A percentile compares a stretch with the other conserved stretches of the same genome.
Evolutionary conservation across 768 basidiomycete species (phyloP).

Genomic region (Termitomyces sp.): DNA sequence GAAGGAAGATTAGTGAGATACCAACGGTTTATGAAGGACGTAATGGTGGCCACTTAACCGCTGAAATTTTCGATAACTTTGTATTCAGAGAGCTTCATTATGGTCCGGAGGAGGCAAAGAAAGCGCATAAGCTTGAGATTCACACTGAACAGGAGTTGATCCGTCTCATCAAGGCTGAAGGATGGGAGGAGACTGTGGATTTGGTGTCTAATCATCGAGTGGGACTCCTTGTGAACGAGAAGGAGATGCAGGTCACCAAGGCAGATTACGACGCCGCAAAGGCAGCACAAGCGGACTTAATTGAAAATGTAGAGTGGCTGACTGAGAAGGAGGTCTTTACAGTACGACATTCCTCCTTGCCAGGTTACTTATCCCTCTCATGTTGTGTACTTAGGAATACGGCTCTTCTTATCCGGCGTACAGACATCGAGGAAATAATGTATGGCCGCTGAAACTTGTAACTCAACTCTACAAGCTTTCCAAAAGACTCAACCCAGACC

Average conservation of each 20-base stretch:
- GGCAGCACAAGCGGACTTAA: constrained; percentile 43
- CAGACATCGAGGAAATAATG: constrained; percentile 49
- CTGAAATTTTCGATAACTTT: constrained; percentile 44
- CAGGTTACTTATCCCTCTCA: background rate
- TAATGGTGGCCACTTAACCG: constrained; percentile 74
- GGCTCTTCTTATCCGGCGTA: constrained; percentile 49
- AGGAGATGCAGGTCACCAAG: constrained; percentile 31
- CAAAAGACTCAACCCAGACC: constrained; percentile 19
- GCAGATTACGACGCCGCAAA: constrained; percentile 49
- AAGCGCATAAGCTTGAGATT: constrained; percentile 49
- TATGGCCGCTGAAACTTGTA: constrained; percentile 83
- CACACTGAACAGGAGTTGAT: constrained; percentile 47
- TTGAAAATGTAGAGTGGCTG: constrained; percentile 38
- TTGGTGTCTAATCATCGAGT: constrained; percentile 54
- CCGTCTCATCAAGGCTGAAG: constrained; percentile 37
- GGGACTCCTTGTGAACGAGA: constrained; percentile 39
- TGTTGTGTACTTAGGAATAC: constrained; percentile 23
- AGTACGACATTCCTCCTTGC: constrained; percentile 26
- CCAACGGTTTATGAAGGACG: constrained; percentile 38
- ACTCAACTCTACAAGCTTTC: constrained; percentile 53
- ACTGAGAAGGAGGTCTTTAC: constrained; percentile 37
- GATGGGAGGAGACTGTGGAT: constrained; percentile 48
- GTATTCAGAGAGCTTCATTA: constrained; percentile 25
- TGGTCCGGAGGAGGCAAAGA: constrained; percentile 50
- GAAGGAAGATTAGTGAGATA: background rate